Conservation (phyloP, 257 asterid genomes). For the Solanum neorickii region DNA sequence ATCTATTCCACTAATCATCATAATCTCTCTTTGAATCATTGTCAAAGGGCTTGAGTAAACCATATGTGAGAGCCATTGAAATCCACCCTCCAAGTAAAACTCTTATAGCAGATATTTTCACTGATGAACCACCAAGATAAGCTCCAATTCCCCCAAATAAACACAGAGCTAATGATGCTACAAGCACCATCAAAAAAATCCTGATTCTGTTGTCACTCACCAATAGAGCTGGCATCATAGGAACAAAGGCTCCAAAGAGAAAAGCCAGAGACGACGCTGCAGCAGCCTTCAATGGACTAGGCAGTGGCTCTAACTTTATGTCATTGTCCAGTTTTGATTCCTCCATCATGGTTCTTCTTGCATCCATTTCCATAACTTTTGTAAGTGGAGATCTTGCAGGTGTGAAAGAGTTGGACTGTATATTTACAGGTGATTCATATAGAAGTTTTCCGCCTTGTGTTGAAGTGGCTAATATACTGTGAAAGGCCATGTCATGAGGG, state of each 20-base stretch:
- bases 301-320: conserved; percentile 4
- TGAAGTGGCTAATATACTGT: neutral
- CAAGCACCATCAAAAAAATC: conserved; percentile 17
- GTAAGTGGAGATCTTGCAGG: conserved; percentile 25
- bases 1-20: neutral
- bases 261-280: conserved; percentile 43
- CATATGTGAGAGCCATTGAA: conserved; percentile 52
- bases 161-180: conserved; percentile 25
- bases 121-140: conserved; percentile 41
- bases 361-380: conserved; percentile 13
- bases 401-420: neutral
- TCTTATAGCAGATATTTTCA: conserved; percentile 29
- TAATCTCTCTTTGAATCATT: neutral
- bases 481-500: neutral
- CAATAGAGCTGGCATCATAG: conserved; percentile 25
- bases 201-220: conserved; percentile 8
- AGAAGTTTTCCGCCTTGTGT: neutral
- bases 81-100: conserved; percentile 59
- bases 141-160: conserved; percentile 44
- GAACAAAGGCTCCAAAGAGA: conserved; percentile 40
- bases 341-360: neutral
- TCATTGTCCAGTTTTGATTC: neutral
- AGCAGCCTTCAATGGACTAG: conserved; percentile 43
- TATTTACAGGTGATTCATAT: neutral
- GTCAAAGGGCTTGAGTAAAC: conserved; percentile 40